Conservation (phyloP, 257 asterid species). For the Rhazya stricta region DNA sequence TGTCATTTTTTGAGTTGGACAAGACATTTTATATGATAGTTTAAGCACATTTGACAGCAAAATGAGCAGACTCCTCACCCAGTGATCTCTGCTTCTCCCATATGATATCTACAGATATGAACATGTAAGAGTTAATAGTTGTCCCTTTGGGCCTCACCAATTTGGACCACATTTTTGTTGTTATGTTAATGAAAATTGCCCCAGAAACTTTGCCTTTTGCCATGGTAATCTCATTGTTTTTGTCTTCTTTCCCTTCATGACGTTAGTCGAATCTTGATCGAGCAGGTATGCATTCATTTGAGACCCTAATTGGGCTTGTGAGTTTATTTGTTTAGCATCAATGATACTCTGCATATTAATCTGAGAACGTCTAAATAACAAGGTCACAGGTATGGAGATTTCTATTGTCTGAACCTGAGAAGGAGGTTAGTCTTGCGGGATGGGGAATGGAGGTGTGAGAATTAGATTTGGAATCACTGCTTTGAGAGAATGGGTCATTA, state of each 20-base stretch:
- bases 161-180: background rate
- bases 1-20: constrained; percentile 1
- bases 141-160: background rate
- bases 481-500: too few relatives aligned
- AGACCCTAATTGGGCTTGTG: too few relatives aligned
- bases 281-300: too few relatives aligned
- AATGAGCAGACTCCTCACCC: constrained; percentile 5
- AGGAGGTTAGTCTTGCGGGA: too few relatives aligned
- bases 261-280: background rate
- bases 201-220: background rate
- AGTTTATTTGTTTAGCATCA: too few relatives aligned
- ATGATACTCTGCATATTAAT: too few relatives aligned
- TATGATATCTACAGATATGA: background rate
- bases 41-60: background rate
- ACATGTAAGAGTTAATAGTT: background rate
- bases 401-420: too few relatives aligned
- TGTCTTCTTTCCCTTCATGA: background rate
- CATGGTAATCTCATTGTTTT: background rate
- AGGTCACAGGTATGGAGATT: too few relatives aligned
- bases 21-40: background rate
- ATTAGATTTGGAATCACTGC: too few relatives aligned
- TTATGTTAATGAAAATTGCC: background rate
- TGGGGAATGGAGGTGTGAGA: too few relatives aligned
- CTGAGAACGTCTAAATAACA: too few relatives aligned
- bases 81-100: background rate